These are phyloP conservation scores for Alternaria arbusti DNA, from an alignment of 2,329 filamentous ascomycete genomes.

Conservation along the genomic window DNA sequence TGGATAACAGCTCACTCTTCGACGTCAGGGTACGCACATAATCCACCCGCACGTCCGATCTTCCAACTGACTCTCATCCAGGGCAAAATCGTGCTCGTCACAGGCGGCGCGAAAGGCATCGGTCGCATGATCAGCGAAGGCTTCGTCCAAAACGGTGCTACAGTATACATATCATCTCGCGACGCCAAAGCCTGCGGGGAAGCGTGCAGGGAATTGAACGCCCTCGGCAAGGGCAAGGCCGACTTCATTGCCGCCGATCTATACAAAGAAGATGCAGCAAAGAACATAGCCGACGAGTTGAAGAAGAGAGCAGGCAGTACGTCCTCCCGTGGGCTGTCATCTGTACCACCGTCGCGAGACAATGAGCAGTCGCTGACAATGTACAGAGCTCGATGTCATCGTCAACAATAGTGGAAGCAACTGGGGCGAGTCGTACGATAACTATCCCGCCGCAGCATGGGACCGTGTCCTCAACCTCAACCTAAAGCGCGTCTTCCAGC, in stretches of 20 bases:
- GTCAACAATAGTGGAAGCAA: conserved; percentile 71
- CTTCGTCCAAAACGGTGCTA: conserved; percentile 68
- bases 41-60: neutral
- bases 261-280: conserved; percentile 66
- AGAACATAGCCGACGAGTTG: conserved; percentile 64
- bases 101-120: conserved; percentile 63
- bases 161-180: conserved; percentile 73
- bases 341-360: rapidly evolving
- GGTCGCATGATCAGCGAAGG: conserved; percentile 72
- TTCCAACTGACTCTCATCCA: conserved; percentile 6
- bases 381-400: conserved; percentile 63
- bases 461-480: conserved; percentile 65
- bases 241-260: conserved; percentile 68
- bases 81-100: conserved; percentile 56
- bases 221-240: conserved; percentile 63
- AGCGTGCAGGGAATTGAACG: conserved; percentile 64
- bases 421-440: conserved; percentile 67
- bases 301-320: conserved; percentile 56
- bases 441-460: conserved; percentile 62
- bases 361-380: neutral
- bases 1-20: conserved; percentile 47
- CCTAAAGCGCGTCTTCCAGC: conserved; percentile 70
- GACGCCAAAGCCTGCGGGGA: conserved; percentile 67
- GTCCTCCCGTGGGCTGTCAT: conserved; percentile 7
- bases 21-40: conserved; percentile 39